phyloP scores from a whole-genome alignment of 352 stramenopile species.

The Phytophthora pseudosyringae region DNA sequence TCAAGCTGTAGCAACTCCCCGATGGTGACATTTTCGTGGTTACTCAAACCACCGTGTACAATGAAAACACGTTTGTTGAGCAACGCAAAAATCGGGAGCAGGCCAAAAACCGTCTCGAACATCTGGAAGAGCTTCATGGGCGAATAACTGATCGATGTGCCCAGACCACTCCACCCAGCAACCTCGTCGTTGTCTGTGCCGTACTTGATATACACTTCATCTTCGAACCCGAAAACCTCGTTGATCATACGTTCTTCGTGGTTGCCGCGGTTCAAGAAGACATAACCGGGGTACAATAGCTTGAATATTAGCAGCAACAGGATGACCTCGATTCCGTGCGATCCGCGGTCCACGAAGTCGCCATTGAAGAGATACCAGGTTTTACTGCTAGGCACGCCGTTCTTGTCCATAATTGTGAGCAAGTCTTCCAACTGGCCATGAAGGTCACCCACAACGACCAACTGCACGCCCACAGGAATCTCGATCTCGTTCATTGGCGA shows the following conservation, averaged over 20 bases:
- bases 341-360: conserved; percentile 95
- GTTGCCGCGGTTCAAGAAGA: conserved; percentile 96
- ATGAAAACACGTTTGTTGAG: conserved; percentile 93
- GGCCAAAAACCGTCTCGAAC: conserved; percentile 87
- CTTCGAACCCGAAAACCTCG: conserved; percentile 89
- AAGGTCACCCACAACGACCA: conserved; percentile 94
- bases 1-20: conserved; percentile 86
- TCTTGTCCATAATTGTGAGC: conserved; percentile 93
- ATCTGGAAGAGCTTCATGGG: conserved; percentile 81
- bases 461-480: conserved; percentile 77
- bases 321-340: conserved; percentile 93
- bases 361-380: conserved; percentile 97
- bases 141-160: conserved; percentile 74
- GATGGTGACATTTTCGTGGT: conserved; percentile 88
- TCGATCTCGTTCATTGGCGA: conserved; percentile 79
- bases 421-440: conserved; percentile 95
- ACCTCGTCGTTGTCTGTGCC: conserved; percentile 82
- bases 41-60: conserved; percentile 92
- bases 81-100: conserved; percentile 91
- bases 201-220: conserved; percentile 86
- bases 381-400: conserved; percentile 85
- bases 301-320: conserved; percentile 91
- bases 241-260: conserved; percentile 96
- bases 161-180: conserved; percentile 60
- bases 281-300: conserved; percentile 84